These are phyloP conservation scores for Spongiforma sp. DNA, from an alignment of 1,284 basidiomycete species.

Conservation along the genomic window DNA sequence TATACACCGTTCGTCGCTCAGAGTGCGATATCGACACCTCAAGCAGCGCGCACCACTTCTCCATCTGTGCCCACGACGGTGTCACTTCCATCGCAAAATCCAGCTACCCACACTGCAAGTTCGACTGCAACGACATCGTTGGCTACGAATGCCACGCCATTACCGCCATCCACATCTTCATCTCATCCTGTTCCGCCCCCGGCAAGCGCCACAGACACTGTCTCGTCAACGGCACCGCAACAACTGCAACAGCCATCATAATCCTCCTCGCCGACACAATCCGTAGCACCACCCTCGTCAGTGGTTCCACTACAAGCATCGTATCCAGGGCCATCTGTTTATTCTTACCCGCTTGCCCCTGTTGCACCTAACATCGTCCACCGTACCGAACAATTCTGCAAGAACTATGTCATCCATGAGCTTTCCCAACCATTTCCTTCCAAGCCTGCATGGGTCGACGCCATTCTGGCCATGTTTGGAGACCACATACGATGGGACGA, in stretches of 20 bases:
- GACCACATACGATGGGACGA: conserved; percentile 74
- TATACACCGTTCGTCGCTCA: conserved; percentile 24
- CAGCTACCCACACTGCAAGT: background rate
- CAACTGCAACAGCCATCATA: conserved; percentile 7
- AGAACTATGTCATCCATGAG: conserved; percentile 72
- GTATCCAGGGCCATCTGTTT: background rate
- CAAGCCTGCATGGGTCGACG: conserved; percentile 67
- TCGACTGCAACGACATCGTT: background rate
- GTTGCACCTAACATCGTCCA: conserved; percentile 31
- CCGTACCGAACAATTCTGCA: conserved; percentile 53
- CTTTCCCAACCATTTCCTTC: conserved; percentile 50
- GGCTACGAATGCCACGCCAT: background rate
- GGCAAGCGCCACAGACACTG: no score
- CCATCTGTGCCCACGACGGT: background rate
- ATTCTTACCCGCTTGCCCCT: conserved; percentile 13
- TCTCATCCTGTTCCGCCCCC: no score
- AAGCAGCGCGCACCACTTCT: no score
- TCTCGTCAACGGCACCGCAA: background rate
- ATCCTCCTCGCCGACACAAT: background rate
- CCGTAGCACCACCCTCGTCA: background rate
- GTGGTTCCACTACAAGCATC: conserved; percentile 1
- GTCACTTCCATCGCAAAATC: background rate
- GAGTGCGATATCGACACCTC: conserved; percentile 11
- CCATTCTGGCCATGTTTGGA: conserved; percentile 81
- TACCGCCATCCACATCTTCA: no score